These are phyloP conservation scores for Ustilago vetiveriae DNA, from an alignment of 1,284 basidiomycete species.

Conservation along the genomic window DNA sequence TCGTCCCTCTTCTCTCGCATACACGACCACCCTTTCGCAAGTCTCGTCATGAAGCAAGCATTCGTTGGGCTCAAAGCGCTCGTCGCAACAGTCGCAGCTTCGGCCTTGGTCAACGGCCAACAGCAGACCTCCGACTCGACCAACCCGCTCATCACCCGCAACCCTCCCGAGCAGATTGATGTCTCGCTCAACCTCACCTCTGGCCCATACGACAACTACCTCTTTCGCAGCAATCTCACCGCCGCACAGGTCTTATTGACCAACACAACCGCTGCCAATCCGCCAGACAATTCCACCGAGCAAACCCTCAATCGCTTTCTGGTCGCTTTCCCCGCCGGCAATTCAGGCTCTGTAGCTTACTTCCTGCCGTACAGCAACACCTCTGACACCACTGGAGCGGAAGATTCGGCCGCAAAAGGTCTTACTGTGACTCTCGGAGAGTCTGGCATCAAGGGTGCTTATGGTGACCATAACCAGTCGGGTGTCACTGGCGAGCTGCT, in stretches of 20 bases:
- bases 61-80: conserved; percentile 7
- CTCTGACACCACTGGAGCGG: neutral
- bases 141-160: conserved; percentile 33
- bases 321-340: conserved; percentile 69
- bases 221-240: conserved; percentile 69
- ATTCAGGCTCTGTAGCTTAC: conserved; percentile 57
- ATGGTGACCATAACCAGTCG: conserved; percentile 66
- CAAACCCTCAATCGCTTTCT: conserved; percentile 67
- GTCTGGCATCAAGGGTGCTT: conserved; percentile 53
- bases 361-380: conserved; percentile 24
- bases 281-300: conserved; percentile 19
- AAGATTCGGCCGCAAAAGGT: neutral
- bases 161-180: conserved; percentile 23
- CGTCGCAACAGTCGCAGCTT: conserved; percentile 2
- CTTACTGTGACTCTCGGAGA: conserved; percentile 65
- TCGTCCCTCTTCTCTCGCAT: neutral
- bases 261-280: conserved; percentile 58
- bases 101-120: conserved; percentile 10
- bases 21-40: neutral
- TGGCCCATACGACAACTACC: conserved; percentile 68
- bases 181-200: conserved; percentile 35
- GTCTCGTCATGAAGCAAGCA: conserved; percentile 48
- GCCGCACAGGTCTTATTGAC: conserved; percentile 69
- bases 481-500: conserved; percentile 68
- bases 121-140: conserved; percentile 8